phyloP scores from a whole-genome alignment of 208 protist genomes.

The Trichomonas vaginalis region DNA sequence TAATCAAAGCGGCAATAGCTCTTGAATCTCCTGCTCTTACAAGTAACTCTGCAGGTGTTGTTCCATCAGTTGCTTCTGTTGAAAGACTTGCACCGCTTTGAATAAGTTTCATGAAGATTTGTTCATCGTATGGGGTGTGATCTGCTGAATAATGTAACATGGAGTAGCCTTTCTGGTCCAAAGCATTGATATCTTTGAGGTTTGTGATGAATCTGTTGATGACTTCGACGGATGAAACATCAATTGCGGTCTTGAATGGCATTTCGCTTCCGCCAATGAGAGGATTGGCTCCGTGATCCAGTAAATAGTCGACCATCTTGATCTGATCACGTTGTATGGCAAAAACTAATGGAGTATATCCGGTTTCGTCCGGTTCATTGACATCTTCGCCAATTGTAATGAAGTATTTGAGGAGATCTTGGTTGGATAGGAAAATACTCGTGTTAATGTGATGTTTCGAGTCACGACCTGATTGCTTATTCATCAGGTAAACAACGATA shows the following conservation, averaged over 20 bases:
- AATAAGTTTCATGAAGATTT: neutral
- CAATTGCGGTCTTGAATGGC: neutral
- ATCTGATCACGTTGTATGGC: neutral
- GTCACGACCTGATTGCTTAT: neutral
- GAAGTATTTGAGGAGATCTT: neutral
- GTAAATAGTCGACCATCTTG: neutral
- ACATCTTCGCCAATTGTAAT: neutral
- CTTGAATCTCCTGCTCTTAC: neutral
- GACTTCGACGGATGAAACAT: neutral
- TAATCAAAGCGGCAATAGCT: neutral
- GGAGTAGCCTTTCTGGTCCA: neutral
- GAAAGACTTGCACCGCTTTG: neutral
- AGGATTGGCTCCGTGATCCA: neutral
- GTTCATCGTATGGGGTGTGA: neutral
- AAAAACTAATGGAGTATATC: neutral
- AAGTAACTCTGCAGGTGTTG: neutral
- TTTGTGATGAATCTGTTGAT: neutral
- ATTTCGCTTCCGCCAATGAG: neutral
- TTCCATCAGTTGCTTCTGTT: neutral
- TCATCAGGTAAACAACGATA: neutral
- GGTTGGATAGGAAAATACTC: neutral
- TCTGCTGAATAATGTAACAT: neutral
- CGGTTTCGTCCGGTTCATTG: neutral
- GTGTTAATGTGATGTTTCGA: neutral
- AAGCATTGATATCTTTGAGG: neutral